Percentiles rank a stretch among this genome's conserved stretches.
These are phyloP conservation scores for Auriscalpium orientale DNA, from an alignment of 768 basidiomycete genomes.

Conservation along the genomic window DNA sequence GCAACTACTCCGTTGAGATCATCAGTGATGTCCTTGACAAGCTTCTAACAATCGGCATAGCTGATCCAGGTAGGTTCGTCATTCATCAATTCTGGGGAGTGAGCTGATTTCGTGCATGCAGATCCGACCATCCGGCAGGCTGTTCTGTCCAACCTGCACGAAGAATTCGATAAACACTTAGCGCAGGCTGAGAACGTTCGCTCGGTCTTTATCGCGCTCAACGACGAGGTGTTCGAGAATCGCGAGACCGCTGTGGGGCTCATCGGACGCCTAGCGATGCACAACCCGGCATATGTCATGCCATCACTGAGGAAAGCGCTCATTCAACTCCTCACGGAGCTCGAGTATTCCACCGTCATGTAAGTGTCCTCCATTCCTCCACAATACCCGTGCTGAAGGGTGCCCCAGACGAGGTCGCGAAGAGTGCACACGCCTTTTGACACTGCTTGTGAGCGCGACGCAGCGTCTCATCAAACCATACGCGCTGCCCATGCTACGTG, in stretches of 20 bases:
- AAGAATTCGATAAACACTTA: constrained; percentile 93
- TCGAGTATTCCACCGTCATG: constrained; percentile 90
- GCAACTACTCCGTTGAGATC: constrained; percentile 91
- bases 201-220: constrained; percentile 92
- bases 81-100: neutral
- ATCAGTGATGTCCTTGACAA: constrained; percentile 97
- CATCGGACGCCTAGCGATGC: constrained; percentile 88
- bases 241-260: constrained; percentile 83
- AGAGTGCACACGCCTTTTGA: constrained; percentile 86
- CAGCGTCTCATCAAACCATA: constrained; percentile 94
- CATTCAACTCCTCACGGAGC: constrained; percentile 91
- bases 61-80: constrained; percentile 71
- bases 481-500: constrained; percentile 88
- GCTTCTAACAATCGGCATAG: constrained; percentile 87
- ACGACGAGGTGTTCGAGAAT: constrained; percentile 94
- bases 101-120: constrained; percentile 1
- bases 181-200: constrained; percentile 98
- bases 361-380: constrained; percentile 33
- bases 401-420: constrained; percentile 70
- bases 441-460: constrained; percentile 83
- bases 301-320: constrained; percentile 91
- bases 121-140: constrained; percentile 66
- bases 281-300: constrained; percentile 99
- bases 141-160: constrained; percentile 80
- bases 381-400: constrained; percentile 1